phyloP scores from a whole-genome alignment of 164 flowering plant species.

The Buxus sempervirens region DNA sequence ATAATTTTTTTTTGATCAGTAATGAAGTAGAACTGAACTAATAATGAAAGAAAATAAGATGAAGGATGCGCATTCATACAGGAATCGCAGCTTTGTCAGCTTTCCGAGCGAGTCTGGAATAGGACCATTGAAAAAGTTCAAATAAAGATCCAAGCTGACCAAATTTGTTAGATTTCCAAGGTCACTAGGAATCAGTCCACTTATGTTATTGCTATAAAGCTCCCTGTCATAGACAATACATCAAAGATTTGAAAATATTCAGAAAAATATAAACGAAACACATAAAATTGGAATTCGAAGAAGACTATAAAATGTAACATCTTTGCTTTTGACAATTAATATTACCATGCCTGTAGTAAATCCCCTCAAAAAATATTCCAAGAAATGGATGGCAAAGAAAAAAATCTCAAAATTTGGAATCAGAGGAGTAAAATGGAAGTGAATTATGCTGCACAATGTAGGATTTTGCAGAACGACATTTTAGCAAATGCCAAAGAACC shows the following conservation, averaged over 20 bases:
- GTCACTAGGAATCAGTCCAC: conserved; percentile 77
- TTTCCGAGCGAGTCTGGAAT: conserved; percentile 83
- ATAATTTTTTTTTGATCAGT: too few relatives aligned
- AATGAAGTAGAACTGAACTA: not conserved
- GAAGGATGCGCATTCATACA: conserved; percentile 50
- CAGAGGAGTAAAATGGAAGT: too few relatives aligned
- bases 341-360: too few relatives aligned
- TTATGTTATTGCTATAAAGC: conserved; percentile 84
- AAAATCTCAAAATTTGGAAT: too few relatives aligned
- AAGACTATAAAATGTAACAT: not conserved
- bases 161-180: conserved; percentile 84
- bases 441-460: too few relatives aligned
- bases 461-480: too few relatives aligned
- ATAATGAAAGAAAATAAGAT: conserved; percentile 1
- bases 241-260: not conserved
- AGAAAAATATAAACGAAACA: not conserved
- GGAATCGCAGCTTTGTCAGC: conserved; percentile 72
- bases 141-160: conserved; percentile 97
- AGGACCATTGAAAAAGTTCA: conserved; percentile 72
- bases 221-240: conserved; percentile 49
- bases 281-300: not conserved
- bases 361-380: too few relatives aligned
- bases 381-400: too few relatives aligned
- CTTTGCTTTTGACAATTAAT: too few relatives aligned
- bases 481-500: too few relatives aligned